Percentiles rank a stretch among this genome's conserved stretches.
Evolutionary conservation across 2,329 filamentous ascomycete species (phyloP).

Genomic region (Aspergillus sp.): DNA sequence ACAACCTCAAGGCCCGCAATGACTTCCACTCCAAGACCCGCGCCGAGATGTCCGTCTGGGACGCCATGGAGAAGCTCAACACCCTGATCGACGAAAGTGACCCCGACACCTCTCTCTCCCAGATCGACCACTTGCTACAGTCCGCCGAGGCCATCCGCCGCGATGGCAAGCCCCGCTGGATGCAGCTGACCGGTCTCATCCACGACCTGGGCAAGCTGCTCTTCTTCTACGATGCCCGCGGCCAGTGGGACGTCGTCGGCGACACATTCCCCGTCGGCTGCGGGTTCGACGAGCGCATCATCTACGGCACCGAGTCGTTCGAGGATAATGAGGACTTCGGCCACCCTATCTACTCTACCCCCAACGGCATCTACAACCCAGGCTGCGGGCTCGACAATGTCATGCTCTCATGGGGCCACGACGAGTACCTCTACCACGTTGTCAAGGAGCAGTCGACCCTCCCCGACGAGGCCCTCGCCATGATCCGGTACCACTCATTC

Average conservation of each 20-base stretch:
- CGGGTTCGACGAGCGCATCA: constrained; percentile 65
- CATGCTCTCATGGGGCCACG: constrained; percentile 79
- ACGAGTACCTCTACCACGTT: constrained; percentile 67
- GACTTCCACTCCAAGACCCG: constrained; percentile 66
- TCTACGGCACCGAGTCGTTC: constrained; percentile 76
- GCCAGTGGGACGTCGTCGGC: constrained; percentile 92
- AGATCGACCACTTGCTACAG: constrained; percentile 88
- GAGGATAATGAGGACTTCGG: constrained; percentile 69
- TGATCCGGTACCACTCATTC: constrained; percentile 92
- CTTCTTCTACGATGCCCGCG: constrained; percentile 66
- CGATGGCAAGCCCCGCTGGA: constrained; percentile 57
- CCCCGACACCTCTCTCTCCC: constrained; percentile 80
- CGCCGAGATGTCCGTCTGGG: constrained; percentile 80
- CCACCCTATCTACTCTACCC: constrained; percentile 71
- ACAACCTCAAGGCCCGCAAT: constrained; percentile 79
- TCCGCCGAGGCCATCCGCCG: constrained; percentile 85
- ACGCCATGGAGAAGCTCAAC: constrained; percentile 91
- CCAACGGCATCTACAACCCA: constrained; percentile 75
- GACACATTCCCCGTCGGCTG: constrained; percentile 50
- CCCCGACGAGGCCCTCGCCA: constrained; percentile 79
- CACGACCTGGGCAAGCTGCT: constrained; percentile 49
- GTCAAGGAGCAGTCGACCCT: constrained; percentile 78
- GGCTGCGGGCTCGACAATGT: constrained; percentile 83
- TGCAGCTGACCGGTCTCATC: constrained; percentile 50
- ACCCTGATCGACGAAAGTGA: constrained; percentile 88